Base-by-base conservation (phyloP, 306 rosid genomes). In the Arachis stenosperma region DNA sequence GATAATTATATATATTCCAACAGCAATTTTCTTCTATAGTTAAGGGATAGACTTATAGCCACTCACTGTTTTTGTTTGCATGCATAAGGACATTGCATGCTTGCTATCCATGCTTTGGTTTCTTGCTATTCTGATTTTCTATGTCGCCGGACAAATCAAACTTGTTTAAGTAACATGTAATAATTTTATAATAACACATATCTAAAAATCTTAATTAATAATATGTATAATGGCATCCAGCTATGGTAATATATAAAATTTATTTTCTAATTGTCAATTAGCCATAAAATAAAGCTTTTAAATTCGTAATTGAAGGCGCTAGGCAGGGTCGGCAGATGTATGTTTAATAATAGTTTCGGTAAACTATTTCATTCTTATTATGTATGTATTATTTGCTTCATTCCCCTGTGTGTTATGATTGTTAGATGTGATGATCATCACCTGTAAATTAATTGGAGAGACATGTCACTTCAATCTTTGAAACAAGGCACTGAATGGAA, bases 21-120 rank as follows among this genome's bases (percentile, higher is more conserved):
- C 68, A 39, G 8, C 56, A 46, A 17, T 55, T 55, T 78, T 55
- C 77, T 75, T 47, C 52, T n/a, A 27, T 78, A 33, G 14, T 63
- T 47, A 7, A 41, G 43, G 69, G 44, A 6, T 75, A 62, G 36
- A 30, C 53, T 43, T 60, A 8, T 59, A 69, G 56, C 27, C 44
- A 51, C 67, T 51, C 44, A 51, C 67, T 51, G 41, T 42, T 40
- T 27, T 74, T 69, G 79, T 78, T 75, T 54, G 9, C 67, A 62
- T 30, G 75, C 81, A 56, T 42, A 67, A 69, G 9, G 83, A 78
- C 83, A 81, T 57, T n/a, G 78, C 83, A 74, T 72, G 83, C 79
- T 67, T 42, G 2, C 36, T 41, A 60, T 61, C 66, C 47, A 12
- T 61, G 47, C 27, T 47, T 47, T 29, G 13, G 47, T 73, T 61